Conservation (phyloP, 345 rosid species). For the Lepidium aucheri region DNA sequence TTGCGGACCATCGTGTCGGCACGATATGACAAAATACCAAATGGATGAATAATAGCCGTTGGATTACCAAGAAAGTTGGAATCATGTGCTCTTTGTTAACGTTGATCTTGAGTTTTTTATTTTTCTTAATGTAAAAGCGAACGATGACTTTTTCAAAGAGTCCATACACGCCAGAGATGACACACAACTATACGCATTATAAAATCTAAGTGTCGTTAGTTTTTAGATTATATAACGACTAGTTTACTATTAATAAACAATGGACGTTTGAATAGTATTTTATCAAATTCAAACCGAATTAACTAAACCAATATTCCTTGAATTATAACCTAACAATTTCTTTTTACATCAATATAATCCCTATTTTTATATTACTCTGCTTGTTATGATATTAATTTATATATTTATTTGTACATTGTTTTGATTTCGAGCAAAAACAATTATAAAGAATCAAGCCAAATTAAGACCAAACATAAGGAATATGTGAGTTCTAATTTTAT, state of each 20-base stretch:
- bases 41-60: constrained; percentile 9
- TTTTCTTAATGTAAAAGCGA: constrained; percentile 6
- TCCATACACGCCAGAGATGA: constrained; percentile 7
- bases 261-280: neutral
- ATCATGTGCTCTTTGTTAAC: constrained; percentile 13
- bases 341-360: neutral
- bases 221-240: neutral
- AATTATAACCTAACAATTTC: too few species aligned
- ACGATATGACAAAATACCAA: constrained; percentile 5
- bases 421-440: neutral
- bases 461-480: neutral
- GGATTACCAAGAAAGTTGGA: constrained; percentile 26
- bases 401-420: neutral
- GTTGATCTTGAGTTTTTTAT: neutral
- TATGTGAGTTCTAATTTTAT: neutral
- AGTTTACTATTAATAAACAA: neutral
- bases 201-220: neutral
- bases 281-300: neutral
- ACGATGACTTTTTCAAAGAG: constrained; percentile 9
- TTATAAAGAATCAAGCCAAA: neutral
- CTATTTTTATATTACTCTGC: too few species aligned
- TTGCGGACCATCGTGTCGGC: constrained; percentile 17
- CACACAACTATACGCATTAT: neutral
- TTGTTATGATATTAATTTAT: neutral
- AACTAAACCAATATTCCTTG: too few species aligned